Base-by-base conservation (phyloP, 805 yeast genomes). In the Sungouiella blattae region DNA sequence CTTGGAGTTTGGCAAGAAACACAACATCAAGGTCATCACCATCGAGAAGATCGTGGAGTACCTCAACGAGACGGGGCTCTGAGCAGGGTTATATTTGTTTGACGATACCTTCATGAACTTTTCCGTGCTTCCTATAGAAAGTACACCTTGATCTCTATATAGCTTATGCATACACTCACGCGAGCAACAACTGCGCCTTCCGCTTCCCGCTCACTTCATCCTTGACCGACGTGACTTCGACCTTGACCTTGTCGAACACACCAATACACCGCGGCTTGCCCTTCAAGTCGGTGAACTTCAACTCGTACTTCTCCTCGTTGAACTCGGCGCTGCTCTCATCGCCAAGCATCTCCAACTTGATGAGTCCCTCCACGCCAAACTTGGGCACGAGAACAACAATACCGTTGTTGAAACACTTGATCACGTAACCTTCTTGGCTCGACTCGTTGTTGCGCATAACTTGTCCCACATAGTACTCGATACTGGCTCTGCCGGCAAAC, bases 381-480 rank as follows among this genome's bases (percentile, higher is more conserved):
- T 83, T 85, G 12, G 98, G 98, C 26, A 93, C 97, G 31, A 93
- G 64, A 6, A 93, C 94, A 20, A 89, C 97, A 44, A 93, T 77
- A 60, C 98, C 98, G 57, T 93, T 93, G 43, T 87, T 81, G 58
- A 93, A 89, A 18, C 93, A 93, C 57, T 87, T 85, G 53, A 91
- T 88, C 18, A 89, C 82, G 51, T 87, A 89, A 7, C 98, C 98
- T 45, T 87, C 88, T 57, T 87, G 95, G 11, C 70, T 69, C 24
- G 83, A 69, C 53, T 86, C 88, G 49, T 80, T 81, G 55, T 80
- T 81, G 58, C 87, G 85, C 85, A 93, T 84, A 27, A 91, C 96
- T 66, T 93, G 98, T 6, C 99, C 99, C 32, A 93, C 98, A 54
- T 87, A 93, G 64, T 93, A 93, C 59, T 93, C 98, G 42, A 93